phyloP scores from a whole-genome alignment of 352 stramenopile species.

The Globisporangium acanthophoron region DNA sequence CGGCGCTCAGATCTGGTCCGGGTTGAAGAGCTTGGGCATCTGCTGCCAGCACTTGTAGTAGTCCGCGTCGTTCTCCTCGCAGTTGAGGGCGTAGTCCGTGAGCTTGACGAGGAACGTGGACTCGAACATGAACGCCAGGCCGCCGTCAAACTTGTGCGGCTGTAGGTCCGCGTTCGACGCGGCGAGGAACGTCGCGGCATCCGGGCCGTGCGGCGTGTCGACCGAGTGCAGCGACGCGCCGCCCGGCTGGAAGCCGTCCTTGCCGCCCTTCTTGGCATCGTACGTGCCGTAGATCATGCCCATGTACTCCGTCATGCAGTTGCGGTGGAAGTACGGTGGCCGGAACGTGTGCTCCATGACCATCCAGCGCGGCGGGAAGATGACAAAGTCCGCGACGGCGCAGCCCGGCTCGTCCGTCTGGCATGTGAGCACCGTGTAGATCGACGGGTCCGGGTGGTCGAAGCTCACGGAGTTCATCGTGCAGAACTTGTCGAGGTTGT shows the following conservation, averaged over 20 bases:
- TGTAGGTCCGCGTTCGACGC: slow-evolving; percentile 79
- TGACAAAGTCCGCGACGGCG: slow-evolving; percentile 95
- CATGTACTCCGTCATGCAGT: slow-evolving; percentile 98
- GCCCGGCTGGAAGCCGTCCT: slow-evolving; percentile 89
- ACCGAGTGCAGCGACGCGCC: slow-evolving; percentile 90
- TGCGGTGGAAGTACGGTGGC: slow-evolving; percentile 94
- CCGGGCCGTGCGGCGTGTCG: slow-evolving; percentile 90
- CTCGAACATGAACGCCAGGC: slow-evolving; percentile 98
- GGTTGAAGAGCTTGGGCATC: slow-evolving; percentile 87
- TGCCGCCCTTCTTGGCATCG: slow-evolving; percentile 90
- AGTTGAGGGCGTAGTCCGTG: slow-evolving; percentile 83
- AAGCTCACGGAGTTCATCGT: slow-evolving; percentile 95
- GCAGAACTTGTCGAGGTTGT: slow-evolving; percentile 94
- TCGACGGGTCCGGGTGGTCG: slow-evolving; percentile 96
- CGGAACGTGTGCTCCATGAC: slow-evolving; percentile 89
- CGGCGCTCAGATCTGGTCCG: slow-evolving; percentile 15
- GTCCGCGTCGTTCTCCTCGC: slow-evolving; percentile 82
- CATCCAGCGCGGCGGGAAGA: slow-evolving; percentile 97
- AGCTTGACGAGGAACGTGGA: slow-evolving; percentile 90
- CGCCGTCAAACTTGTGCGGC: slow-evolving; percentile 89
- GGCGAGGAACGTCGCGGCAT: slow-evolving; percentile 89
- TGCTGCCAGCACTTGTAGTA: slow-evolving; percentile 94
- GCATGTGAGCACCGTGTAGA: slow-evolving; percentile 97
- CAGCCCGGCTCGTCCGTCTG: slow-evolving; percentile 90
- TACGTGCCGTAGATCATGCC: slow-evolving; percentile 95